A percentile compares a stretch with the other conserved stretches of the same genome.
These are phyloP conservation scores for Pseudogymnoascus sp. DNA, from an alignment of 2,329 filamentous ascomycete genomes.

Conservation along the genomic window DNA sequence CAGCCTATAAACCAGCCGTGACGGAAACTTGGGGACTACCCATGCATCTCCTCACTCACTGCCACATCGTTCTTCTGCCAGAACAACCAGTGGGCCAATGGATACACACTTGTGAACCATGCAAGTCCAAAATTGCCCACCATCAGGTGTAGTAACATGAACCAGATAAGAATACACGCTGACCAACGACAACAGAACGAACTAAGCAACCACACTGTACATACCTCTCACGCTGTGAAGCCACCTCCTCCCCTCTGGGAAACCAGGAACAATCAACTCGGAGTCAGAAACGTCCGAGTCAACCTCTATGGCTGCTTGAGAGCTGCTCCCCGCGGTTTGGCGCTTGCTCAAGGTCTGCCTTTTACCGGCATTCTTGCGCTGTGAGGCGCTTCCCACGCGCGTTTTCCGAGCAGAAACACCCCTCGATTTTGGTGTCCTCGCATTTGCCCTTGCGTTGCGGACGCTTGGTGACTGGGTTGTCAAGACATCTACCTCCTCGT, in stretches of 20 bases:
- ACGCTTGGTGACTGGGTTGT: not conserved
- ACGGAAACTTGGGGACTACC: not conserved
- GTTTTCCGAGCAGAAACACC: not conserved
- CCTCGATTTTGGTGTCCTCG: not conserved
- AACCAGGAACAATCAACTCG: not conserved
- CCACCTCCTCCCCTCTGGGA: conserved; percentile 8
- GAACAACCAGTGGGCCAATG: not conserved
- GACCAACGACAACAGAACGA: not conserved
- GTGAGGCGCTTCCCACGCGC: not conserved
- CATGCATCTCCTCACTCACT: not conserved
- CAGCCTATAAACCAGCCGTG: not conserved
- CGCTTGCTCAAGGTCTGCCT: not conserved
- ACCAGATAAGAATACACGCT: not conserved
- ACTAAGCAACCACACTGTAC: not conserved
- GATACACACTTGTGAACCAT: not conserved
- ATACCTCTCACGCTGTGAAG: conserved; percentile 5
- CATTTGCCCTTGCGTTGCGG: not conserved
- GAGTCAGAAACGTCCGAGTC: not conserved
- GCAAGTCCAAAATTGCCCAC: not conserved
- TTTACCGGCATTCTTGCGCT: not conserved
- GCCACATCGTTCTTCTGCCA: not conserved
- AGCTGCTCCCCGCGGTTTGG: not conserved
- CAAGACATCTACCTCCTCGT: not conserved
- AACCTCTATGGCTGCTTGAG: not conserved
- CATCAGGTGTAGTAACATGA: not conserved